Conservation (phyloP, 768 basidiomycete genomes). For the Goffeauzyma gilvescens region DNA sequence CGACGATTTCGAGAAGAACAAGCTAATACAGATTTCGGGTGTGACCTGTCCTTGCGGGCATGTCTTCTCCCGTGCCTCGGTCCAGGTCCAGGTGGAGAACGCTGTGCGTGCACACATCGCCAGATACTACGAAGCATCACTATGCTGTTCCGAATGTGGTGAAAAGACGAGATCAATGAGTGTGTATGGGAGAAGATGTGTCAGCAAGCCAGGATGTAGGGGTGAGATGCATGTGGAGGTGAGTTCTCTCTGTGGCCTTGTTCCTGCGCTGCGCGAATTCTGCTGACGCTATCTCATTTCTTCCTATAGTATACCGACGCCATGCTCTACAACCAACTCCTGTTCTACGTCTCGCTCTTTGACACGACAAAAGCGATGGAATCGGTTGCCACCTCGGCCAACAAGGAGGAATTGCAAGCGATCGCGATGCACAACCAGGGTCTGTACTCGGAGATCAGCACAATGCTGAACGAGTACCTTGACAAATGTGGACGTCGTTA, state of each 20-base stretch:
- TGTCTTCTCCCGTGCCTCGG: constrained; percentile 41
- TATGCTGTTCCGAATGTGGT: constrained; percentile 72
- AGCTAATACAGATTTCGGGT: constrained; percentile 33
- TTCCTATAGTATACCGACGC: constrained; percentile 60
- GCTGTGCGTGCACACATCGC: constrained; percentile 61
- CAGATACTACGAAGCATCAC: constrained; percentile 78
- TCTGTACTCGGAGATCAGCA: constrained; percentile 40
- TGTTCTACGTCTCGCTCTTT: constrained; percentile 65
- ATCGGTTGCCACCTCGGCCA: constrained; percentile 32
- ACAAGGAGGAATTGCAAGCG: constrained; percentile 39
- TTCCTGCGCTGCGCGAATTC: background rate
- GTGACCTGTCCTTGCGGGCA: constrained; percentile 50
- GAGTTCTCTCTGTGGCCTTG: constrained; percentile 18
- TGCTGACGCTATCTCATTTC: background rate
- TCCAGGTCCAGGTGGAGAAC: constrained; percentile 66
- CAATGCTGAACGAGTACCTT: constrained; percentile 58
- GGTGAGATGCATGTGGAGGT: constrained; percentile 62
- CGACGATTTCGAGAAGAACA: constrained; percentile 7
- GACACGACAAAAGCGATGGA: constrained; percentile 47
- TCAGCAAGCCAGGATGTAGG: constrained; percentile 44
- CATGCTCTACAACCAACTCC: constrained; percentile 71
- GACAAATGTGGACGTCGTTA: constrained; percentile 71
- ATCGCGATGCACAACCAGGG: constrained; percentile 39
- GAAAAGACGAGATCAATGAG: constrained; percentile 80
- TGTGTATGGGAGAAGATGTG: constrained; percentile 69